Evolutionary conservation across 1,139 yeast genomes (phyloP).

Genomic region (Nakaseomyces delphensis): DNA sequence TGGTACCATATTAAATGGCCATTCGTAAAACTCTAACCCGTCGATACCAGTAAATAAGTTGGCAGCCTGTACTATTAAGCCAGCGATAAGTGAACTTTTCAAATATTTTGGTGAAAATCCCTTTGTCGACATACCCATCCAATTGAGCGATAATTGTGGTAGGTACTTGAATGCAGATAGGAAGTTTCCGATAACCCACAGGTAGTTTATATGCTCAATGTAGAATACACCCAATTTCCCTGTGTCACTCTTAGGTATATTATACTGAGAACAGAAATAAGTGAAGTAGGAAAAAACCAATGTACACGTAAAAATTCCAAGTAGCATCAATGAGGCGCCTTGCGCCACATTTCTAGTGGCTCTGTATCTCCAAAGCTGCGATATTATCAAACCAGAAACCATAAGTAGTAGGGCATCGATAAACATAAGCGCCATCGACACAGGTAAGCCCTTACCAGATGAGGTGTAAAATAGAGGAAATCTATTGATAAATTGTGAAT

Average conservation of each 20-base stretch:
- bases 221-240: conserved; percentile 29
- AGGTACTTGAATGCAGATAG: conserved; percentile 19
- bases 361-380: conserved; percentile 19
- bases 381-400: conserved; percentile 12
- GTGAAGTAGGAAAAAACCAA: conserved; percentile 17
- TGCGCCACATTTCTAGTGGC: conserved; percentile 25
- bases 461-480: conserved; percentile 25
- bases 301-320: conserved; percentile 7
- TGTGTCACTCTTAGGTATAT: conserved; percentile 17
- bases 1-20: conserved; percentile 23
- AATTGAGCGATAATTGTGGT: conserved; percentile 31
- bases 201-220: conserved; percentile 30
- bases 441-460: conserved; percentile 13
- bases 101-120: conserved; percentile 26
- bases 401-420: conserved; percentile 12
- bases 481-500: conserved; percentile 17
- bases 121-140: conserved; percentile 28
- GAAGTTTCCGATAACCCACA: conserved; percentile 26
- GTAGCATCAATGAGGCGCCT: conserved; percentile 21
- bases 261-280: conserved; percentile 16
- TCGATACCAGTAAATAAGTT: neutral
- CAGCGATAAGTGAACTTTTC: conserved; percentile 2
- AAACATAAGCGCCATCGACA: conserved; percentile 16
- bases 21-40: conserved; percentile 12
- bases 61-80: neutral